A percentile compares a stretch with the other conserved stretches of the same genome.
phyloP scores from a whole-genome alignment of 257 asterid species.

The Avicennia marina region DNA sequence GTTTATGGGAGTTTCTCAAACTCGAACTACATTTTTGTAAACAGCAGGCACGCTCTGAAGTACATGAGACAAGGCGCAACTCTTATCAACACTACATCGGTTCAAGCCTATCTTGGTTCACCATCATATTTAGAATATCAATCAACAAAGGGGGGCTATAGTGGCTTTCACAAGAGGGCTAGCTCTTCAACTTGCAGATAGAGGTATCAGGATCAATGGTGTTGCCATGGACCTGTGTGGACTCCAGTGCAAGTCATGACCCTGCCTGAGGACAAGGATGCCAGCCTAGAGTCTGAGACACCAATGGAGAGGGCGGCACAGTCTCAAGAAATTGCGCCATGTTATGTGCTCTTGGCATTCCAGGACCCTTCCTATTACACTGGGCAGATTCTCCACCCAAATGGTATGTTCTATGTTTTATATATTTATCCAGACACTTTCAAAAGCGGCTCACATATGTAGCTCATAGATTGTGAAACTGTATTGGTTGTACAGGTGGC shows the following conservation, averaged over 20 bases:
- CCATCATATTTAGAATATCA: conserved; percentile 12
- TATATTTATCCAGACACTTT: background rate
- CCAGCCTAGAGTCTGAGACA: background rate
- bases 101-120: conserved; percentile 16
- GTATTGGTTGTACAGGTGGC: conserved; percentile 8
- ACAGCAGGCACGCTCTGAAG: conserved; percentile 17
- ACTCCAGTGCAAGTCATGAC: conserved; percentile 15
- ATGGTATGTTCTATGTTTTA: conserved; percentile 6
- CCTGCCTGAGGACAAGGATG: conserved; percentile 6
- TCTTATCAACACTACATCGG: conserved; percentile 23
- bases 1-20: background rate
- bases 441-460: background rate
- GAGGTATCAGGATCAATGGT: conserved; percentile 17
- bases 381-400: conserved; percentile 19
- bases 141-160: conserved; percentile 17
- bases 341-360: conserved; percentile 19
- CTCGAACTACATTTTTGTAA: background rate
- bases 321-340: conserved; percentile 16
- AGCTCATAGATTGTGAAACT: background rate
- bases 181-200: conserved; percentile 5
- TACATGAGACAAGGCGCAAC: conserved; percentile 15
- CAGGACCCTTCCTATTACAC: conserved; percentile 15
- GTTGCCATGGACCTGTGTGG: conserved; percentile 23
- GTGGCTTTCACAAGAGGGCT: conserved; percentile 22
- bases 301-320: conserved; percentile 18